Evolutionary conservation across 345 rosid genomes (phyloP).

Genomic region (Rhizophora apiculata): DNA sequence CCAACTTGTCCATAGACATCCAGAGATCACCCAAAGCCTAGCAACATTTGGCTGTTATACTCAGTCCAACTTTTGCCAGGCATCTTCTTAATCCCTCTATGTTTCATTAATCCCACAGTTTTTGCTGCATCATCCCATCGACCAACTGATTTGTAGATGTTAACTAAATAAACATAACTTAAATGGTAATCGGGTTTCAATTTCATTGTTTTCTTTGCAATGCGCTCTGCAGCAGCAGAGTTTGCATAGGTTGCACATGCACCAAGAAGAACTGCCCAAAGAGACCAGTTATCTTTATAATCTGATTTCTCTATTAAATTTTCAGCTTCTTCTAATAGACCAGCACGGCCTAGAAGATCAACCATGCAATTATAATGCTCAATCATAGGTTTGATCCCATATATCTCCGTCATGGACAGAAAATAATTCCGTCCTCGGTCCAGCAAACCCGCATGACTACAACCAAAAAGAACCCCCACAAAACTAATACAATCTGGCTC

Average conservation of each 20-base stretch:
- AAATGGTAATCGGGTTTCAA: slow-evolving; percentile 62
- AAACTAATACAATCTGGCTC: slow-evolving; percentile 78
- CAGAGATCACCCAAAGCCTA: neutral
- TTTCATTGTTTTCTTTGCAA: slow-evolving; percentile 70
- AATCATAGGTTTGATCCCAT: slow-evolving; percentile 59
- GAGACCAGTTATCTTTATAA: slow-evolving; percentile 56
- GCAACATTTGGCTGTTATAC: neutral
- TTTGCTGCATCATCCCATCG: slow-evolving; percentile 76
- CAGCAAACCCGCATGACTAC: slow-evolving; percentile 79
- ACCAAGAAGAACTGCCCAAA: slow-evolving; percentile 89
- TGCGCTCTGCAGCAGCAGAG: slow-evolving; percentile 60
- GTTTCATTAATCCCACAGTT: slow-evolving; percentile 61
- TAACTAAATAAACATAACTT: slow-evolving; percentile 77
- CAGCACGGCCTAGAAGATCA: slow-evolving; percentile 89
- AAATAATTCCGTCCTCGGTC: slow-evolving; percentile 59
- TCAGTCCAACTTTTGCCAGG: slow-evolving; percentile 62
- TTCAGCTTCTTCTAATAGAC: slow-evolving; percentile 80
- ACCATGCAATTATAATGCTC: slow-evolving; percentile 92
- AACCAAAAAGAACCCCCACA: slow-evolving; percentile 78
- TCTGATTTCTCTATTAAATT: slow-evolving; percentile 58
- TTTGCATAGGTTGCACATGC: slow-evolving; percentile 58
- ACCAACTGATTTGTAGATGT: slow-evolving; percentile 65
- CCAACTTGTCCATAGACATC: neutral
- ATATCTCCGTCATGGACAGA: slow-evolving; percentile 42
- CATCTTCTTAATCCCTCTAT: slow-evolving; percentile 57